Conservation (phyloP, 345 rosid genomes). For the Garcia nutans region DNA sequence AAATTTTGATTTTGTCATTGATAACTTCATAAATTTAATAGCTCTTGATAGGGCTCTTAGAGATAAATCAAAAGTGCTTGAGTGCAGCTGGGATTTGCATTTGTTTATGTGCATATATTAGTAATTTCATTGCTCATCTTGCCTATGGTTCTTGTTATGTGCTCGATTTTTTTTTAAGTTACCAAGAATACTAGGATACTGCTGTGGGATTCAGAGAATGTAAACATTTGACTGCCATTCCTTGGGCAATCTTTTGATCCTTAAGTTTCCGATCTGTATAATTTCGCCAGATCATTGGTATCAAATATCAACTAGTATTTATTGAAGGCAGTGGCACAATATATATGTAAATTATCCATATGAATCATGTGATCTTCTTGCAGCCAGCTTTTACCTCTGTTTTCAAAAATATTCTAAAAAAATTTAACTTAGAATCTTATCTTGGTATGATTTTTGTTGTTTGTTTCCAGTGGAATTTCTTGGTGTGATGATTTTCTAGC, state of each 20-base stretch:
- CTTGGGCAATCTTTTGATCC: neutral
- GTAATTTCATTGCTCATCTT: neutral
- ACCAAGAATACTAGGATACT: neutral
- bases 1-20: neutral
- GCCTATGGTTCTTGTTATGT: neutral
- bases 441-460: slow-evolving; percentile 17
- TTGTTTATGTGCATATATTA: neutral
- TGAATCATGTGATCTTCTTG: neutral
- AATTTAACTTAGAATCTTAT: neutral
- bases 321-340: neutral
- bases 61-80: neutral
- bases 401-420: slow-evolving; percentile 12
- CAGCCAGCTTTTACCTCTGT: slow-evolving; percentile 12
- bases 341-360: neutral
- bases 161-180: neutral
- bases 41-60: neutral
- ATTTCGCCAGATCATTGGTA: neutral
- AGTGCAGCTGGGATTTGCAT: neutral
- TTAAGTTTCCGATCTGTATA: neutral
- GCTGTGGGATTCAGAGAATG: neutral
- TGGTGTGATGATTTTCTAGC: slow-evolving; percentile 97
- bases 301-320: neutral
- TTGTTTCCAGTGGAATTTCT: slow-evolving; percentile 67
- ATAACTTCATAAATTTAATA: neutral
- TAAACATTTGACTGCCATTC: neutral